These are phyloP conservation scores for Acrodontium crateriforme DNA, from an alignment of 2,329 filamentous ascomycete species.

Conservation along the genomic window DNA sequence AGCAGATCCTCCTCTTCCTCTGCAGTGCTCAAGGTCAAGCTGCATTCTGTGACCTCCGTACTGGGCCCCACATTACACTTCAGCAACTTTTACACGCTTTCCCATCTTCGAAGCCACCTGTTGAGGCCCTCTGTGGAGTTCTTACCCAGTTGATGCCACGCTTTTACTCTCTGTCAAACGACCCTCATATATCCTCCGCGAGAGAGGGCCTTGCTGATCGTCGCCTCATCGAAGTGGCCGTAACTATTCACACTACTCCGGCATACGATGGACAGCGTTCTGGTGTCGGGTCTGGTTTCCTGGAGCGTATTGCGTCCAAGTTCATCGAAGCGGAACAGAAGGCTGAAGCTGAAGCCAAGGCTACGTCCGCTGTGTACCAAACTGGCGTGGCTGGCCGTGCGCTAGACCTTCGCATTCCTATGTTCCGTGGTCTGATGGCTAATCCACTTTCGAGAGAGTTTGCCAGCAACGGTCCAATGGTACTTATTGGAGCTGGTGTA, in stretches of 20 bases:
- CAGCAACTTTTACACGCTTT: conserved; percentile 82
- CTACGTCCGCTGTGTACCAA: conserved; percentile 30
- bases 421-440: conserved; percentile 97
- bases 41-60: conserved; percentile 83
- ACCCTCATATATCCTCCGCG: conserved; percentile 67
- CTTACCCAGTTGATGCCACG: conserved; percentile 88
- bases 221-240: conserved; percentile 87
- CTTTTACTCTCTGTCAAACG: conserved; percentile 96
- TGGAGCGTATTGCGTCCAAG: conserved; percentile 67
- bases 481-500: conserved; percentile 90
- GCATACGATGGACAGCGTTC: conserved; percentile 65
- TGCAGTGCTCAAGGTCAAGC: conserved; percentile 83
- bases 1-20: conserved; percentile 75
- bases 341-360: conserved; percentile 33
- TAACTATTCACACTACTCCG: conserved; percentile 76
- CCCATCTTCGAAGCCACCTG: conserved; percentile 75
- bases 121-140: conserved; percentile 66
- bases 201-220: conserved; percentile 56
- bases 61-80: conserved; percentile 70
- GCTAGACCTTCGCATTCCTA: conserved; percentile 65
- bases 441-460: conserved; percentile 91
- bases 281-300: conserved; percentile 83
- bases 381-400: conserved; percentile 18
- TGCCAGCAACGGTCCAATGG: conserved; percentile 87
- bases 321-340: conserved; percentile 54